Percentiles rank a stretch among this genome's conserved stretches.
phyloP scores from a whole-genome alignment of 306 rosid genomes.

The Vicia sativa region DNA sequence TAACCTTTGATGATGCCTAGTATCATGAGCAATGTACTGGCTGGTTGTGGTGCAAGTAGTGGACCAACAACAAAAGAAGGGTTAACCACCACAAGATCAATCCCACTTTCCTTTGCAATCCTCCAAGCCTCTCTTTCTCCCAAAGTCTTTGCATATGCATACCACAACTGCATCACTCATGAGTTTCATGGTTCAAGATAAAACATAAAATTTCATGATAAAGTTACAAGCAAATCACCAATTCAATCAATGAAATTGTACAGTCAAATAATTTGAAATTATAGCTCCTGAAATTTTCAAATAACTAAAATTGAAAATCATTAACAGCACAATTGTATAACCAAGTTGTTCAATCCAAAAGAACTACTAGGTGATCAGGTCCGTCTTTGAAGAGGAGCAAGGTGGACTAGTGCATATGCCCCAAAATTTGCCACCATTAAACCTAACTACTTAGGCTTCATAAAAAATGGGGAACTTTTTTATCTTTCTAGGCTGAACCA shows the following conservation, averaged over 20 bases:
- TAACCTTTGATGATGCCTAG: slow-evolving; percentile 60
- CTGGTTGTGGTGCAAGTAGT: too few species aligned
- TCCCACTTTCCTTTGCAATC: slow-evolving; percentile 55
- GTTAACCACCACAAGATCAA: slow-evolving; percentile 77
- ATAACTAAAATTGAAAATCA: background rate
- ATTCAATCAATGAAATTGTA: background rate
- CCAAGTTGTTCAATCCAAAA: too few species aligned
- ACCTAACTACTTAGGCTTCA: too few species aligned
- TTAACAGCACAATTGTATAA: too few species aligned
- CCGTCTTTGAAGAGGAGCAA: too few species aligned
- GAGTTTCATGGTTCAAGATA: background rate
- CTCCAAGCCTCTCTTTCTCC: slow-evolving; percentile 87
- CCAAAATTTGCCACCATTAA: too few species aligned
- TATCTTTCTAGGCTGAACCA: too few species aligned
- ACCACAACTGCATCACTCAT: slow-evolving; percentile 66
- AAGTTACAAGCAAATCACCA: background rate
- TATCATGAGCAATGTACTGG: slow-evolving; percentile 50
- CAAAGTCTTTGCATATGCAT: slow-evolving; percentile 78
- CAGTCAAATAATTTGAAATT: background rate
- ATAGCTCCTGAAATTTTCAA: too few species aligned
- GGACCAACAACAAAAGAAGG: too few species aligned
- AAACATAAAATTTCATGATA: background rate
- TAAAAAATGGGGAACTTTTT: too few species aligned
- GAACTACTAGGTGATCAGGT: background rate
- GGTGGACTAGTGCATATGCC: too few species aligned